phyloP scores from a whole-genome alignment of 257 asterid genomes.

The Cordia subcordata region DNA sequence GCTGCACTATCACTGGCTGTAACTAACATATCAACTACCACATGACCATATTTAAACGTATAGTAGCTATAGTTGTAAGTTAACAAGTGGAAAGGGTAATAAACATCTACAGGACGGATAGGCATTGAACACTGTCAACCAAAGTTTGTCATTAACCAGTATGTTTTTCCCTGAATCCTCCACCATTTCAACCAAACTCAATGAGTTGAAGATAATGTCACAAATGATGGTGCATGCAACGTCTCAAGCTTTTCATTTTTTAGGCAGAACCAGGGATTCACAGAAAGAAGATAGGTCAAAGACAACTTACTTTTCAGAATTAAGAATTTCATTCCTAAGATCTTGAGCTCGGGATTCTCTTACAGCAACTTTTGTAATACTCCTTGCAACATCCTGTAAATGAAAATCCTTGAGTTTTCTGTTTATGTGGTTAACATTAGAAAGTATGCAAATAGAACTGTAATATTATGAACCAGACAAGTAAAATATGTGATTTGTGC shows the following conservation, averaged over 20 bases:
- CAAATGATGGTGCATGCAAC: background rate
- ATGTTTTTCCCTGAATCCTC: too few species aligned
- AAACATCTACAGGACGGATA: too few species aligned
- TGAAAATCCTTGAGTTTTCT: background rate
- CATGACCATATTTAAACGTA: too few species aligned
- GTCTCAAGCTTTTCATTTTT: background rate
- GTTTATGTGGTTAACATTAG: background rate
- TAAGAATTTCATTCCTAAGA: conserved; percentile 88
- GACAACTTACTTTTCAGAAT: conserved; percentile 81
- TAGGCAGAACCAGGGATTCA: background rate
- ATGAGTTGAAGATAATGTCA: conserved; percentile 1
- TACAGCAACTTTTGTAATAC: conserved; percentile 74
- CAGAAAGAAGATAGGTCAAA: conserved; percentile 3
- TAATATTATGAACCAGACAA: background rate
- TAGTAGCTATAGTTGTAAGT: too few species aligned
- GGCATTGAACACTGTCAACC: too few species aligned
- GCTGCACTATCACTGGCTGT: too few species aligned
- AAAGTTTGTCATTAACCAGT: too few species aligned
- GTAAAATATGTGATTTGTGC: too few species aligned
- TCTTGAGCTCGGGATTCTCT: conserved; percentile 88
- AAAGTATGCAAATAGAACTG: background rate
- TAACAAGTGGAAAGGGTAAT: too few species aligned
- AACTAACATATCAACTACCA: too few species aligned
- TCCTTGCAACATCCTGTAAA: conserved; percentile 87
- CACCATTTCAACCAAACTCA: too few species aligned